Evolutionary conservation across 1,284 basidiomycete species (phyloP), one percentile per base, ranked within the genome.

Genomic region (Cutaneotrichosporon sp.): DNA sequence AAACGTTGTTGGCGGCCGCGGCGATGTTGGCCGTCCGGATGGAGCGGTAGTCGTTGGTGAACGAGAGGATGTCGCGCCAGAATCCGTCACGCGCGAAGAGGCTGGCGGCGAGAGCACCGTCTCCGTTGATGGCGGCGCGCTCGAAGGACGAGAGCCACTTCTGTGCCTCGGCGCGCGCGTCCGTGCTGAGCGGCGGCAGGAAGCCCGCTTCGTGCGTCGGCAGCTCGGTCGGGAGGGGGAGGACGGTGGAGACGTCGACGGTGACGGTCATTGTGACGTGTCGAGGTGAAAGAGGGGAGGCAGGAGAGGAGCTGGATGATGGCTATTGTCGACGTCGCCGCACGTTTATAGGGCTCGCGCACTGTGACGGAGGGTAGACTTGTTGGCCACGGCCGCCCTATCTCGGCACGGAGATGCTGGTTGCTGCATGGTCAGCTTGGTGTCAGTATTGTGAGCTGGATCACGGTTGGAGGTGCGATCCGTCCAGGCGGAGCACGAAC

Each of bases 1-100:
- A 81, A n/a, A 83, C 79, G 22, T 68, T 69, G 14, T 64, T 61
- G 16, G 70, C 72, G 27, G 68, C 71, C 36, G 68, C 67, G 9
- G 63, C 67, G 38, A 75, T 67, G 58, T 73, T 71, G 24, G 55
- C 63, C 2, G 66, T 66, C n/a, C 68, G 52, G 58, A 75, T 70
- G 2, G 69, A 63, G 24, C 72, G 60, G 45, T 69, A 71, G 53
- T 75, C 73, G 56, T 70, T 70, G n/a, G 72, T 73, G 63, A 75
- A 66, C 2, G 65, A 68, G 10, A 72, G 65, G 49, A 74, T 67
- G 54, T 74, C 72, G 34, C 72, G 55, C 72, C 72, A 74, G 66
- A 66, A 74, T 1, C 71, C 72, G 47, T 72, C 67, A 42, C 63
- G 60, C 6, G 65, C 67, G 34, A 74, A 74, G 13, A 73, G 60